A percentile compares a stretch with the other conserved stretches of the same genome.
Conservation (phyloP, 257 asterid genomes). For the Solanum pinnatisectum region DNA sequence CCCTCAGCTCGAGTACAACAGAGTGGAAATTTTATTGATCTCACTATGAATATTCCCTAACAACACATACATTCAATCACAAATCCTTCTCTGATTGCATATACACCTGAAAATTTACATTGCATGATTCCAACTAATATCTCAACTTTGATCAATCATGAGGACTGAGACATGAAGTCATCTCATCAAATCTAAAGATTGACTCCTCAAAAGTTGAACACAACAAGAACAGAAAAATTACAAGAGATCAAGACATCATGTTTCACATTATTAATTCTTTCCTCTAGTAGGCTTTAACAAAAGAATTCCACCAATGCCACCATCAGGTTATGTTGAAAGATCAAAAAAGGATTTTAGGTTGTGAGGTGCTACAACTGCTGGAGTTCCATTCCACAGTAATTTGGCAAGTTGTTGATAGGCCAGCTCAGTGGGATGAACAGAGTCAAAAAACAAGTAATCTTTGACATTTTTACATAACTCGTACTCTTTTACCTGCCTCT, state of each 20-base stretch:
- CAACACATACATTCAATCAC: too few species aligned
- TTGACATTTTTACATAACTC: constrained; percentile 31
- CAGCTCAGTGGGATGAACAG: constrained; percentile 30
- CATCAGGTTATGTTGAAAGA: not conserved
- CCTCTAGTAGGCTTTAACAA: not conserved
- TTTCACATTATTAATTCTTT: not conserved
- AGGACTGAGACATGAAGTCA: not conserved
- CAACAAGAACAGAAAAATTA: not conserved
- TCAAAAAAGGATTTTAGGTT: constrained; percentile 23
- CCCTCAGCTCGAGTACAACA: too few species aligned
- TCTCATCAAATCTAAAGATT: not conserved
- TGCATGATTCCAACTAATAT: not conserved
- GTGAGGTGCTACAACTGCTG: constrained; percentile 1
- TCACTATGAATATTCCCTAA: too few species aligned
- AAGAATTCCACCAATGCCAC: not conserved
- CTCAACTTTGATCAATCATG: too few species aligned
- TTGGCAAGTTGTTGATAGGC: constrained; percentile 23
- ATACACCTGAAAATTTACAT: not conserved
- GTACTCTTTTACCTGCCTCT: constrained; percentile 21
- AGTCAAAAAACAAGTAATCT: constrained; percentile 36
- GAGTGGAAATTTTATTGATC: too few species aligned
- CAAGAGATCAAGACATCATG: not conserved
- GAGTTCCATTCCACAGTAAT: constrained; percentile 28
- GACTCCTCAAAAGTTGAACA: too few species aligned
- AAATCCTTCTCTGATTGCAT: not conserved